Evolutionary conservation across 2,329 filamentous ascomycete species (phyloP), one percentile per base, ranked within the genome.

Genomic region (Dactylonectria estremocensis): DNA sequence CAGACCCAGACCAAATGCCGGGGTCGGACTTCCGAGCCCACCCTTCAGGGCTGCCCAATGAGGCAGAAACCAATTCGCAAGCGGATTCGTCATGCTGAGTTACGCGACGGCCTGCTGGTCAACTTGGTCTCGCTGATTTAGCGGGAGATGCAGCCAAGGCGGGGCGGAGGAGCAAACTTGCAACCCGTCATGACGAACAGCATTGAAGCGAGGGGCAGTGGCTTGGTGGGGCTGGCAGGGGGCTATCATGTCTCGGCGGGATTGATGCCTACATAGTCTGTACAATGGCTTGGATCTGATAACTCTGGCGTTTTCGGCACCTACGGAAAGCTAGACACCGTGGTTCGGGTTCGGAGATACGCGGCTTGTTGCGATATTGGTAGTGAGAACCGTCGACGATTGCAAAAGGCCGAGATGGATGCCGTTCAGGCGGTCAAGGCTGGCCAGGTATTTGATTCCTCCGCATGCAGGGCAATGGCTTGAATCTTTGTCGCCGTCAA

Each of bases 271-370:
- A n/a, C n/a, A n/a, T n/a, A n/a, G n/a, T n/a, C n/a, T n/a, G n/a
- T n/a, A n/a, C n/a, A n/a, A n/a, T n/a, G n/a, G 14, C 5, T 18
- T 8, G 4, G 40, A 43, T 43, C 40, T 43, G 40, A 43, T 43
- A n/a, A 43, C 13, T 40, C n/a, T n/a, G 14, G 16, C 8, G 14
- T 43, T 7, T 5, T n/a, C 40, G 16, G 40, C 40, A 14, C 8
- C 16, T 16, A 11, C 37, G 16, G n/a, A 43, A 2, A 3, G 16
- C 14, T 8, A 43, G 40, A 8, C 16, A 5, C 24, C 24, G 35
- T 50, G 24, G 22, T 62, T 59, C 48, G 57, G 52, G 53, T 67
- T 71, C 71, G 71, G 71, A 71, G 65, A 61, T 73, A 69, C 54
- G 64, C 68, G 68, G 66, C 66, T 10, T 65, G 35, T 40, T 53